Evolutionary conservation across 345 rosid species (phyloP).

Genomic region (Pistacia integerrima): DNA sequence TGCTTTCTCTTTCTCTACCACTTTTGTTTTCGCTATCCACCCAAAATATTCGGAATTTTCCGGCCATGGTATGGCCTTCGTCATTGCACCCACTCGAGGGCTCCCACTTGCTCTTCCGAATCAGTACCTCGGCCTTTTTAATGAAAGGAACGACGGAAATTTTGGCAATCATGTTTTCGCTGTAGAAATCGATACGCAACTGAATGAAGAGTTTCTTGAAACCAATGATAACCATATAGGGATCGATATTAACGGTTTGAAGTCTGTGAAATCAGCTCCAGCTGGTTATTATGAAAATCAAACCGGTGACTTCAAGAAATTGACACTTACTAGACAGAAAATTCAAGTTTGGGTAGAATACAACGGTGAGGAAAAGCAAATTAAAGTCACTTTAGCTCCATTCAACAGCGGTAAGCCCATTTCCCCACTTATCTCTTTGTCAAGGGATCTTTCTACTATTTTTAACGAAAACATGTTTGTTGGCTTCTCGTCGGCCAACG

Average conservation of each 20-base stretch:
- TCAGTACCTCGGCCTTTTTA: slow-evolving; percentile 53
- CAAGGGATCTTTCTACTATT: slow-evolving; percentile 42
- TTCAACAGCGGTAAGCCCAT: slow-evolving; percentile 36
- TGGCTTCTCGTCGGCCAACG: slow-evolving; percentile 75
- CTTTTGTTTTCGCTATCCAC: slow-evolving; percentile 58
- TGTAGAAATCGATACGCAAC: slow-evolving; percentile 53
- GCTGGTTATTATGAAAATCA: slow-evolving; percentile 42
- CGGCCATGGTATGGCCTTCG: slow-evolving; percentile 60
- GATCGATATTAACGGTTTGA: slow-evolving; percentile 53
- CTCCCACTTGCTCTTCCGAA: slow-evolving; percentile 35
- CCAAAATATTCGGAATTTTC: slow-evolving; percentile 17
- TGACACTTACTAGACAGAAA: slow-evolving; percentile 31
- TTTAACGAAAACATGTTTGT: slow-evolving; percentile 47
- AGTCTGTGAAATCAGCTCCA: slow-evolving; percentile 32
- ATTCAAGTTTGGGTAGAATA: slow-evolving; percentile 58
- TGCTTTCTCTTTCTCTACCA: slow-evolving; percentile 51
- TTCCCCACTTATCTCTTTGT: slow-evolving; percentile 42
- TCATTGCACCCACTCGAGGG: slow-evolving; percentile 45
- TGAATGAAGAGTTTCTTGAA: slow-evolving; percentile 38
- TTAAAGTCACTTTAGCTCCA: slow-evolving; percentile 46
- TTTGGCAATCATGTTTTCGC: slow-evolving; percentile 50
- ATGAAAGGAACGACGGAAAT: slow-evolving; percentile 34
- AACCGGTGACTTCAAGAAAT: slow-evolving; percentile 11
- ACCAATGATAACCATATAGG: slow-evolving; percentile 61
- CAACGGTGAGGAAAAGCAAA: slow-evolving; percentile 31